A percentile compares a stretch with the other conserved stretches of the same genome.
Conservation (phyloP, 2,329 filamentous ascomycete species). For the Pyrenophora seminiperda region DNA sequence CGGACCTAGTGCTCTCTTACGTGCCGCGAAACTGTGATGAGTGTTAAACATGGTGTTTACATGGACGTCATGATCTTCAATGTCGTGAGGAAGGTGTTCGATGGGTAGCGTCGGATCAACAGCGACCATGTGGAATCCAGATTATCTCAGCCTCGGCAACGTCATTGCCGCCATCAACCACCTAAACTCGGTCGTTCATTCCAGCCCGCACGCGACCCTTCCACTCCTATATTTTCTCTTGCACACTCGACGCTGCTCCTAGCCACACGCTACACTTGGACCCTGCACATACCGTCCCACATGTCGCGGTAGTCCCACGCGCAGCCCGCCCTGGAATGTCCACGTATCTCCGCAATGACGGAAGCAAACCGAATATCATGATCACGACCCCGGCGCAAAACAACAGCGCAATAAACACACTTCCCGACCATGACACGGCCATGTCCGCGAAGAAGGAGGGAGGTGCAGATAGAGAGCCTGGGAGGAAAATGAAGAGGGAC, state of each 20-base stretch:
- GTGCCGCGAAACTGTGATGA: too few relatives aligned
- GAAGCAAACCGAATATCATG: slow-evolving; percentile 41
- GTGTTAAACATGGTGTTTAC: too few relatives aligned
- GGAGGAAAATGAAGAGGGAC: slow-evolving; percentile 56
- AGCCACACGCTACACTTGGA: not conserved
- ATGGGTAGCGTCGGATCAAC: slow-evolving; percentile 16
- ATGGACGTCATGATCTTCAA: not conserved
- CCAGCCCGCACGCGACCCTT: slow-evolving; percentile 9
- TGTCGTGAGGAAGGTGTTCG: slow-evolving; percentile 13
- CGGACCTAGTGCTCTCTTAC: too few relatives aligned
- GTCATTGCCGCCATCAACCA: slow-evolving; percentile 16
- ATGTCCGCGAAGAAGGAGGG: slow-evolving; percentile 45
- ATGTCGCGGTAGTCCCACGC: slow-evolving; percentile 31
- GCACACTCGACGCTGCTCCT: not conserved
- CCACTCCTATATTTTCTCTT: not conserved
- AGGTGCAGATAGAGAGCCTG: slow-evolving; percentile 1
- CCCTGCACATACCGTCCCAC: slow-evolving; percentile 9
- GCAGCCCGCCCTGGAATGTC: slow-evolving; percentile 42
- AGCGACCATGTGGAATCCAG: slow-evolving; percentile 2
- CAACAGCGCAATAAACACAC: slow-evolving; percentile 20
- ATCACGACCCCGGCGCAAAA: slow-evolving; percentile 36
- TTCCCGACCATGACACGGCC: slow-evolving; percentile 59
- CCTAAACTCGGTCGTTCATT: slow-evolving; percentile 14
- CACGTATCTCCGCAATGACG: slow-evolving; percentile 46
- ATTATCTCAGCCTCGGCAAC: slow-evolving; percentile 18